Conservation (phyloP, 352 stramenopile genomes). For the Peronospora farinosa region DNA sequence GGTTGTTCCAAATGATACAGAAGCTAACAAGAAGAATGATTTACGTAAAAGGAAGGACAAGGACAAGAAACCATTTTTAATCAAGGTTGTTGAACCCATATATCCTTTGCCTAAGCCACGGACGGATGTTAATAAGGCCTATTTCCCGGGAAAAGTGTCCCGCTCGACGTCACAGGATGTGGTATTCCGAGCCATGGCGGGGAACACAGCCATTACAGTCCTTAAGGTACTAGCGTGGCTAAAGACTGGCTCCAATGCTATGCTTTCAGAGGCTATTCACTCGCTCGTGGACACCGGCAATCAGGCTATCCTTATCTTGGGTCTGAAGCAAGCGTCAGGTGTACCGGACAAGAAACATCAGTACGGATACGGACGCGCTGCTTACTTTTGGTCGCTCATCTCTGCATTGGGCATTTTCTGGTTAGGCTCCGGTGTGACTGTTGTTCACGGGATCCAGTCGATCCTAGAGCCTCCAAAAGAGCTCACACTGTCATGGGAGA, state of each 20-base stretch:
- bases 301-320: conserved; percentile 88
- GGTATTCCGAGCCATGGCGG: conserved; percentile 87
- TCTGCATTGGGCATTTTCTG: conserved; percentile 98
- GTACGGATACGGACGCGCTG: conserved; percentile 95
- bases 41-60: conserved; percentile 4
- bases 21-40: background rate
- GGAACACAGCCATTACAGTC: conserved; percentile 92
- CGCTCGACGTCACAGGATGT: conserved; percentile 71
- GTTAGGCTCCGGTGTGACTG: conserved; percentile 91
- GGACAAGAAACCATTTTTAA: conserved; percentile 33
- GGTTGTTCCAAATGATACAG: too few species aligned
- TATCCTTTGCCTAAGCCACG: conserved; percentile 46
- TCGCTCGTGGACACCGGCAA: conserved; percentile 96
- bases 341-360: conserved; percentile 92
- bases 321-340: conserved; percentile 73
- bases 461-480: conserved; percentile 62
- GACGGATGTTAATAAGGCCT: conserved; percentile 81
- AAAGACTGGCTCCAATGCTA: conserved; percentile 91
- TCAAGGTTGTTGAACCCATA: conserved; percentile 35
- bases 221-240: conserved; percentile 67
- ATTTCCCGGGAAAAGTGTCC: conserved; percentile 79
- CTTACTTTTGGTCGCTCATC: conserved; percentile 99
- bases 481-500: conserved; percentile 76
- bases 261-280: conserved; percentile 97
- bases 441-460: conserved; percentile 89